phyloP scores from a whole-genome alignment of 2,329 filamentous ascomycete genomes.

The Pseudogymnoascus sp. region DNA sequence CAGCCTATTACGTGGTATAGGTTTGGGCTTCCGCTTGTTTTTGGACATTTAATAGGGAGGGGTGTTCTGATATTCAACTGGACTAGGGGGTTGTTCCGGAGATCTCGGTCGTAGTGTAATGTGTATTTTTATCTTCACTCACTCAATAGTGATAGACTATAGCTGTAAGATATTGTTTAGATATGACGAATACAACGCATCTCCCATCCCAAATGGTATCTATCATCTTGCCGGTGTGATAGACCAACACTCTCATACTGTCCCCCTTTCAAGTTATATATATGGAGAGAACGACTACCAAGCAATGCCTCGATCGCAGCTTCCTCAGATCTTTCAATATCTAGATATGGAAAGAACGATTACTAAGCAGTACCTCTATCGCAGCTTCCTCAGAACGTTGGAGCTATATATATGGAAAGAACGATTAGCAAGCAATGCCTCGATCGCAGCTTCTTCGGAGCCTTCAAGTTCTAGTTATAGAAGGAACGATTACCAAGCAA shows the following conservation, averaged over 20 bases:
- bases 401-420: no score
- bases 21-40: slow-evolving; percentile 14
- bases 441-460: no score
- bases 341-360: no score
- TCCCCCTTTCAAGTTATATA: neutral
- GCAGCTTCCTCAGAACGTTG: no score
- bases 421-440: no score
- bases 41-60: slow-evolving; percentile 14
- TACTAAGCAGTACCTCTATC: no score
- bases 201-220: neutral
- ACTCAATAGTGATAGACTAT: neutral
- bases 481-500: neutral
- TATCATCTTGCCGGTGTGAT: neutral
- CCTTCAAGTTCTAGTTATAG: neutral
- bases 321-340: neutral
- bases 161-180: slow-evolving; percentile 2
- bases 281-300: neutral
- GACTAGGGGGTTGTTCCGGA: slow-evolving; percentile 12
- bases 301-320: neutral
- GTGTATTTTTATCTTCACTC: slow-evolving; percentile 2
- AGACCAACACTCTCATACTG: neutral
- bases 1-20: slow-evolving; percentile 16
- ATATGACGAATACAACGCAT: neutral
- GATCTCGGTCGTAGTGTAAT: neutral
- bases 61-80: slow-evolving; percentile 13